phyloP scores from a whole-genome alignment of 306 rosid genomes.

The Corylus heterophylla region DNA sequence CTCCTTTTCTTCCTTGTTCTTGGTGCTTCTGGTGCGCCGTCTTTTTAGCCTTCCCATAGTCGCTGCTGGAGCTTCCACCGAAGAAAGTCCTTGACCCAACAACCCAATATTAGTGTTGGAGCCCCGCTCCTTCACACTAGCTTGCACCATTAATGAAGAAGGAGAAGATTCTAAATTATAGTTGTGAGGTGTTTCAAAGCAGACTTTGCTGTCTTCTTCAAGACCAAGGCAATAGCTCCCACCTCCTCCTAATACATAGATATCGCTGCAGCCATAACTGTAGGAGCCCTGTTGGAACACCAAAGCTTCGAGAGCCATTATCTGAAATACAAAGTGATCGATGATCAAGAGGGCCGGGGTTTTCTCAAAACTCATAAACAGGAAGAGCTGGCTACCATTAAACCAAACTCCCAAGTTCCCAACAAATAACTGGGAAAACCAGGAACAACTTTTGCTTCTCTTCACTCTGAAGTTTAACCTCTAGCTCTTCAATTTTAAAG shows the following conservation, averaged over 20 bases:
- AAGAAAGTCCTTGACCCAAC: background rate
- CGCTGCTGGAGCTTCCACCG: slow-evolving; percentile 5
- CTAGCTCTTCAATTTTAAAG: background rate
- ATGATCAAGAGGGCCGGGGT: background rate
- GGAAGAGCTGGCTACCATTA: background rate
- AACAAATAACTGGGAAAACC: background rate
- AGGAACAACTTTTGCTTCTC: background rate
- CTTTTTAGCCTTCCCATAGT: slow-evolving; percentile 18
- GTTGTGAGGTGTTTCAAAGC: background rate
- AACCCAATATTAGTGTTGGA: background rate
- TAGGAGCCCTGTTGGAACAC: slow-evolving; percentile 24
- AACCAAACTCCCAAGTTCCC: background rate
- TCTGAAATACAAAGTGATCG: background rate
- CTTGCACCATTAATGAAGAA: slow-evolving; percentile 13
- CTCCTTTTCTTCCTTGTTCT: slow-evolving; percentile 40
- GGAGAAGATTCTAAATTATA: slow-evolving; percentile 8
- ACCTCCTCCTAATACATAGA: slow-evolving; percentile 3
- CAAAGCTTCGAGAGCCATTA: slow-evolving; percentile 31
- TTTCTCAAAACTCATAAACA: background rate
- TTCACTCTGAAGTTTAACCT: background rate
- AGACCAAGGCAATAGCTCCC: slow-evolving; percentile 19
- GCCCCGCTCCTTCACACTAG: background rate
- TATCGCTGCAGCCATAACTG: slow-evolving; percentile 11
- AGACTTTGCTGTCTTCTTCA: slow-evolving; percentile 14
- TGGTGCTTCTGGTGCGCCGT: slow-evolving; percentile 20